A percentile compares a stretch with the other conserved stretches of the same genome.
These are phyloP conservation scores for Gleditsia sinensis DNA, from an alignment of 306 rosid species.

Conservation along the genomic window DNA sequence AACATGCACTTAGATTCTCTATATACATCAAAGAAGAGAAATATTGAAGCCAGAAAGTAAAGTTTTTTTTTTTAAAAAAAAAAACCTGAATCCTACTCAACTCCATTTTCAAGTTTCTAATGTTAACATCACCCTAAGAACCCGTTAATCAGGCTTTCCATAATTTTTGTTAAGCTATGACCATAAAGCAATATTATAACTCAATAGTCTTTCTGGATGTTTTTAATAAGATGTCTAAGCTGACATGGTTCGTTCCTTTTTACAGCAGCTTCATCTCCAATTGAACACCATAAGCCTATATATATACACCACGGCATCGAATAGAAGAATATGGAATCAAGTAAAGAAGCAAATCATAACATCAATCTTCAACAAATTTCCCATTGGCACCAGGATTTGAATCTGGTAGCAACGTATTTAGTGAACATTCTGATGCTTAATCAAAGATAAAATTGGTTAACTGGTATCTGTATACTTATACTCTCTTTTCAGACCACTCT, in stretches of 20 bases:
- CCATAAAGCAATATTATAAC: not conserved
- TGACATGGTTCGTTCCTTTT: not conserved
- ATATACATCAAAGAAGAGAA: not conserved
- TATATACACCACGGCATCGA: no score
- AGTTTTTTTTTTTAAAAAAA: no score
- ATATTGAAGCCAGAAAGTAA: not conserved
- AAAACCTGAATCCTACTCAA: not conserved
- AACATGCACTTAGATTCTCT: no score
- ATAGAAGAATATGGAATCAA: constrained; percentile 48
- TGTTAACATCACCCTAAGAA: not conserved
- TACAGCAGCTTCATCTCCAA: not conserved
- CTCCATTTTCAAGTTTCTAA: no score
- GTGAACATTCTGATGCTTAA: no score
- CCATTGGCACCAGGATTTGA: constrained; percentile 11
- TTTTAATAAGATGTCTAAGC: not conserved
- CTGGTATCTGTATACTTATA: no score
- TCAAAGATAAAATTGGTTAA: no score
- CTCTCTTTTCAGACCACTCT: no score
- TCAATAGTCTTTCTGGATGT: not conserved
- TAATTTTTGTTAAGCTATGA: not conserved
- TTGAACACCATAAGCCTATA: not conserved
- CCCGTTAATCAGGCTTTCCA: not conserved
- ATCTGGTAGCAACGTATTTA: constrained; percentile 16
- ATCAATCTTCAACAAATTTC: constrained; percentile 32
- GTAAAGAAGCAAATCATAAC: constrained; percentile 35